Base-by-base conservation (phyloP, 352 stramenopile species). In the Phytophthora lateralis region DNA sequence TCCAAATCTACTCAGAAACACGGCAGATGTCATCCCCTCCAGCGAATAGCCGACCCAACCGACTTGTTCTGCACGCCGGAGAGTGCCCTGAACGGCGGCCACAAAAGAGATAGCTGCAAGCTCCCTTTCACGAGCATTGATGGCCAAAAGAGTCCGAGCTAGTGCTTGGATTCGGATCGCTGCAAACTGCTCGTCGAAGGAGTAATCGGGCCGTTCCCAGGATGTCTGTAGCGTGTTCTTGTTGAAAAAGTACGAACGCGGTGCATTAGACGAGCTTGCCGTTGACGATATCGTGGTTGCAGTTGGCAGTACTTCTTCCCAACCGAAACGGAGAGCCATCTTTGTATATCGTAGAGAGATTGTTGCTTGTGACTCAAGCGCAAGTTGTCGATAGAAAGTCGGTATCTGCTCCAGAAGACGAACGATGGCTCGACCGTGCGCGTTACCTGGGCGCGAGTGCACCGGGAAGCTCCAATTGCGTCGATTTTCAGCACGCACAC, bases 41-140 rank as follows among this genome's bases (percentile, higher is more conserved):
- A 92, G 58, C n/a, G 80, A 81, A 60, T 83, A 91, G 10, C 85
- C 85, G 11, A 91, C 44, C 80, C 79, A 91, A 8, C 60, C 71
- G 2, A 82, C 37, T n/a, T 42, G 56, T 38, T 44, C 50, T 20
- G 63, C 60, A 10, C 18, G 55, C 30, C 66, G 20, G 1, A 91
- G 56, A 0, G 70, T 47, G 2, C 62, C 45, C 11, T 79, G 71
- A 35, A 89, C 63, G 0, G 47, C 61, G 1, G 71, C 54, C 17
- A 85, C 78, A 42, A 92, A 75, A 14, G 76, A 84, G 7, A 89
- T 73, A 7, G 44, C 26, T 2, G 69, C 37, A 5, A 92, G 49
- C 56, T 73, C 17, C 0, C 43, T 26, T 32, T 70, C 34, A 38
- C 51, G 32, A 46, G 55, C 45, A 12, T 76, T 75, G 15, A 66